Base-by-base conservation (phyloP, 2,329 filamentous ascomycete genomes). In the Alternaria infectoria region DNA sequence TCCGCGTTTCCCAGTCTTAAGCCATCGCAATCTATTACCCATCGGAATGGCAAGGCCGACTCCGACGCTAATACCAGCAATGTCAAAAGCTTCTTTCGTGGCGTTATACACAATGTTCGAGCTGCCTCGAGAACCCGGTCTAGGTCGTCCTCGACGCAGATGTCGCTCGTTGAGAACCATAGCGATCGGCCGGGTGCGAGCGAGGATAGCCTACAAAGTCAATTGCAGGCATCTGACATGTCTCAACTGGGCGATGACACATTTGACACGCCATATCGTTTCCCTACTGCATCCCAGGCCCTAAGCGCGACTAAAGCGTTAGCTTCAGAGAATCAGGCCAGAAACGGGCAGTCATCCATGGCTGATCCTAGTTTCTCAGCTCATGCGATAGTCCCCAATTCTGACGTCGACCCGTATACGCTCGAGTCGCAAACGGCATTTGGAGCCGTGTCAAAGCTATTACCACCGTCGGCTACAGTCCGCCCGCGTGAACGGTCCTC, bases 61-160 rank as follows among this genome's bases (percentile, higher is more conserved):
- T 23, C 52, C 36, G 54, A 57, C n/a, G 17, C 46, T 8, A 64
- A 71, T 32, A 40, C 28, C 17, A 68, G 57, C 36, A 66, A 64
- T 13, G 45, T 71, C 23, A 76, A 64, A 61, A 57, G 61, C 13
- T 65, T 77, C 30, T 54, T 77, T 30, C 66, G 67, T 67, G 70
- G 67, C 30, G 61, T 75, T 30, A 30, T 73, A 43, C 69, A 71
- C 19, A 70, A 67, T 36, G 67, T 72, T 51, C 71, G 69, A 47
- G 62, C 65, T 61, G 64, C 62, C 55, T 74, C 71, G 32, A 67
- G 68, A n/a, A 63, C 61, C 45, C 60, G 57, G 44, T 70, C 68
- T 64, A 54, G 66, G 56, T 68, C 69, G 23, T 66, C 68, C 13
- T 70, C 71, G 50, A 58, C 56, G 36, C 54, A 67, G 50, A 49